phyloP scores from a whole-genome alignment of 352 stramenopile genomes.

The Pythium phragmiticola region DNA sequence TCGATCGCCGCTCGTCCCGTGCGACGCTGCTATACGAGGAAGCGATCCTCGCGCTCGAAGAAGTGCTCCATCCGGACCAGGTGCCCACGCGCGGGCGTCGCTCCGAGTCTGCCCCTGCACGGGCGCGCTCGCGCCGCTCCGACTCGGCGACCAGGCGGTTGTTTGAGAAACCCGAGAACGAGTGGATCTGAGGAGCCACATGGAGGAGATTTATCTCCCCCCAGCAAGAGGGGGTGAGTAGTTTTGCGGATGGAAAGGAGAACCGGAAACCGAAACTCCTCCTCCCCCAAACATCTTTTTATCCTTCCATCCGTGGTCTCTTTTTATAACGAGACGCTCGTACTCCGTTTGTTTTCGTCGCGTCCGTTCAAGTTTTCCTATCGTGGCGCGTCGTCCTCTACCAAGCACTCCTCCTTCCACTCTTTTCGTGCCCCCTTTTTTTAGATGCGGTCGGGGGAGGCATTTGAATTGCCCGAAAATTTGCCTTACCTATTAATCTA shows the following conservation, averaged over 20 bases:
- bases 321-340: background rate
- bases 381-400: constrained; percentile 6
- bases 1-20: constrained; percentile 20
- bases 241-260: background rate
- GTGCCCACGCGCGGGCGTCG: constrained; percentile 5
- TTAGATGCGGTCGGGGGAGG: too few relatives aligned
- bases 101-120: background rate
- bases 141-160: constrained; percentile 21
- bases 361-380: background rate
- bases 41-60: constrained; percentile 25
- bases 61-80: constrained; percentile 24
- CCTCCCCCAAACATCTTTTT: background rate
- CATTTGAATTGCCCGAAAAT: too few relatives aligned
- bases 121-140: constrained; percentile 11
- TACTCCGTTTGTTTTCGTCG: background rate
- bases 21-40: constrained; percentile 31
- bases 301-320: background rate
- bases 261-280: background rate
- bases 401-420: too few relatives aligned
- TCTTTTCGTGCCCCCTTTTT: too few relatives aligned
- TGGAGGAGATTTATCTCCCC: too few relatives aligned
- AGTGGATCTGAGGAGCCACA: constrained; percentile 23
- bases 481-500: too few relatives aligned
- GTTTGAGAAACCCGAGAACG: constrained; percentile 25
- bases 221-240: too few relatives aligned